These are phyloP conservation scores for Xylaria bambusicola DNA, from an alignment of 495 filamentous ascomycete species.

Conservation along the genomic window DNA sequence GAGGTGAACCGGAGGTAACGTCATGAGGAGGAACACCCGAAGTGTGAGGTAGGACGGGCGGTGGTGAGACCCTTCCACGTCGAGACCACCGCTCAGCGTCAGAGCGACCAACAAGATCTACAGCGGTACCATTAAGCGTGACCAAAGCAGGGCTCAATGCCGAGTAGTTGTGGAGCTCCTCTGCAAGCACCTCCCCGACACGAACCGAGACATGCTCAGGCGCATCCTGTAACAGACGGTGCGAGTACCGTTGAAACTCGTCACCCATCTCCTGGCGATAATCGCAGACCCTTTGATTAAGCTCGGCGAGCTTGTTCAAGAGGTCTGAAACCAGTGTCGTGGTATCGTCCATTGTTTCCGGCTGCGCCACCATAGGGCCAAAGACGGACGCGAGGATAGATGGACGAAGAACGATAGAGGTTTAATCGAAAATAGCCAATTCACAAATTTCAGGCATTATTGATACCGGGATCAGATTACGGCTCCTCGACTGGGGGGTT, in stretches of 20 bases:
- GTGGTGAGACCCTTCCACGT: slow-evolving; percentile 42
- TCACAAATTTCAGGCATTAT: slow-evolving; percentile 31
- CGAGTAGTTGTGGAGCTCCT: slow-evolving; percentile 45
- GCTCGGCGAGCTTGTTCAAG: slow-evolving; percentile 50
- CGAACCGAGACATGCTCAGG: slow-evolving; percentile 47
- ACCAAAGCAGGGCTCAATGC: slow-evolving; percentile 34
- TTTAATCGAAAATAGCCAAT: slow-evolving; percentile 26
- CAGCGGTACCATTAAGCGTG: slow-evolving; percentile 20
- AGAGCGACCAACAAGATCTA: slow-evolving; percentile 12
- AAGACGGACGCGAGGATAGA: not conserved
- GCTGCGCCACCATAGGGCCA: slow-evolving; percentile 16
- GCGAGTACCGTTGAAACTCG: slow-evolving; percentile 51
- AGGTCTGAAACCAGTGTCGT: slow-evolving; percentile 51
- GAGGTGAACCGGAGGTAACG: slow-evolving; percentile 37
- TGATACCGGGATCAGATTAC: not conserved
- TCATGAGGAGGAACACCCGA: slow-evolving; percentile 38
- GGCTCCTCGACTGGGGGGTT: not conserved
- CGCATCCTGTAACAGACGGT: slow-evolving; percentile 45
- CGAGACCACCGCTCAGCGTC: slow-evolving; percentile 25
- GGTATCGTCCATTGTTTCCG: slow-evolving; percentile 50
- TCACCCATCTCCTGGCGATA: slow-evolving; percentile 53
- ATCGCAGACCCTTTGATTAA: slow-evolving; percentile 50
- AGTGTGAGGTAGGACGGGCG: slow-evolving; percentile 44
- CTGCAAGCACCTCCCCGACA: slow-evolving; percentile 45
- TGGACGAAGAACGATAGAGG: slow-evolving; percentile 17